These are phyloP conservation scores for Xylaria sp. DNA, from an alignment of 2,329 filamentous ascomycete genomes.

Conservation along the genomic window DNA sequence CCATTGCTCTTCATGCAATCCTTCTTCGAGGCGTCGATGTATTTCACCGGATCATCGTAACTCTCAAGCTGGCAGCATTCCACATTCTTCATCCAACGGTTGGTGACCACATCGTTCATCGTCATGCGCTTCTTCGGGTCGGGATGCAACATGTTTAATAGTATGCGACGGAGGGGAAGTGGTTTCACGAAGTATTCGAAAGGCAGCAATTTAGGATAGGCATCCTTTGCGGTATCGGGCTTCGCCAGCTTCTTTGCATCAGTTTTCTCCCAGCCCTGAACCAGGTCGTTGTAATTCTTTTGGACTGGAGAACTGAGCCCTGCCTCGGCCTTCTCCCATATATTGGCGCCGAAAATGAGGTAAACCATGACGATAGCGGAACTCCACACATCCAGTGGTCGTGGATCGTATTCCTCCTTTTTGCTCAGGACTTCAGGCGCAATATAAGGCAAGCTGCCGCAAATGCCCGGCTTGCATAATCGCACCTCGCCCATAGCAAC, in stretches of 20 bases:
- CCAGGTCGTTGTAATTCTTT: slow-evolving; percentile 72
- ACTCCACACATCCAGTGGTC: slow-evolving; percentile 86
- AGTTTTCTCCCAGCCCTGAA: slow-evolving; percentile 76
- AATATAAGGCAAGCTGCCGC: slow-evolving; percentile 87
- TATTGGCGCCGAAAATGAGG: slow-evolving; percentile 75
- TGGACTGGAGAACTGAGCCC: slow-evolving; percentile 51
- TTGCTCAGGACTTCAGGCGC: slow-evolving; percentile 84
- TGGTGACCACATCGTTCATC: slow-evolving; percentile 74
- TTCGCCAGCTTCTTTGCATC: slow-evolving; percentile 61
- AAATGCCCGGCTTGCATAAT: slow-evolving; percentile 81
- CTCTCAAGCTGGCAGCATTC: slow-evolving; percentile 83
- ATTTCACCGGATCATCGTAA: slow-evolving; percentile 69
- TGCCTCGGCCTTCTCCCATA: slow-evolving; percentile 76
- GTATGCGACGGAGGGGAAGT: slow-evolving; percentile 73
- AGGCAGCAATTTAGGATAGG: slow-evolving; percentile 72
- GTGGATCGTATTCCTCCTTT: slow-evolving; percentile 74
- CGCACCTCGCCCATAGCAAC: slow-evolving; percentile 77
- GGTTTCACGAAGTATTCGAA: slow-evolving; percentile 75
- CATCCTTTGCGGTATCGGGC: slow-evolving; percentile 59
- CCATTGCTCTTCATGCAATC: slow-evolving; percentile 55
- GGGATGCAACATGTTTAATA: slow-evolving; percentile 86
- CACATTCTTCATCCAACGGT: slow-evolving; percentile 78
- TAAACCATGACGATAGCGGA: slow-evolving; percentile 85
- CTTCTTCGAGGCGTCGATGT: slow-evolving; percentile 72
- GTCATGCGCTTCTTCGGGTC: slow-evolving; percentile 76